phyloP scores from a whole-genome alignment of 1,284 basidiomycete genomes.

The Ceraceosorus guamensis region DNA sequence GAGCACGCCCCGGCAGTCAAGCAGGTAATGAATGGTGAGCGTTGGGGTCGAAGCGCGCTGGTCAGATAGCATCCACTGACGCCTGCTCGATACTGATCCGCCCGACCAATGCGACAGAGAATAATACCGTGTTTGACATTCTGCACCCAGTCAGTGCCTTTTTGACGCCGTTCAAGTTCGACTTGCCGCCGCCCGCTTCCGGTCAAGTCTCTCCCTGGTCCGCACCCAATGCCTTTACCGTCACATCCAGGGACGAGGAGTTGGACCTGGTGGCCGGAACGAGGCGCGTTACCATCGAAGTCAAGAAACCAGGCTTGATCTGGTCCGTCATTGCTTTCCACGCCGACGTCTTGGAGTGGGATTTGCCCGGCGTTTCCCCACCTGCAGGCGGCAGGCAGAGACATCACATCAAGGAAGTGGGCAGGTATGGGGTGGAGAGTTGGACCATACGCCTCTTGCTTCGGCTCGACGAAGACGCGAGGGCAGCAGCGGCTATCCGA shows the following conservation, averaged over 20 bases:
- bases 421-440: slow-evolving; percentile 66
- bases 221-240: slow-evolving; percentile 52
- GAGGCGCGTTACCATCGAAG: slow-evolving; percentile 63
- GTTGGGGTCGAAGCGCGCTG: background rate
- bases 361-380: slow-evolving; percentile 52
- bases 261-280: slow-evolving; percentile 60
- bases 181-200: slow-evolving; percentile 53
- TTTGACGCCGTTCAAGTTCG: slow-evolving; percentile 67
- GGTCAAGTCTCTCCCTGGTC: slow-evolving; percentile 18
- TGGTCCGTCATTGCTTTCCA: slow-evolving; percentile 90
- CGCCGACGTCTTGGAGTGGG: slow-evolving; percentile 82
- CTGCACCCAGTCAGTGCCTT: slow-evolving; percentile 67
- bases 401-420: slow-evolving; percentile 85
- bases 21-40: slow-evolving; percentile 37
- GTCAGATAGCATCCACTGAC: background rate
- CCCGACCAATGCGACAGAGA: slow-evolving; percentile 9
- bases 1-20: slow-evolving; percentile 35
- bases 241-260: slow-evolving; percentile 60
- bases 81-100: too few relatives aligned
- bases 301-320: slow-evolving; percentile 76
- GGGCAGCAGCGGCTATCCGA: slow-evolving; percentile 27
- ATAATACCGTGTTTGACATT: slow-evolving; percentile 50
- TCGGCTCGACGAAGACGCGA: slow-evolving; percentile 51
- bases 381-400: slow-evolving; percentile 55
- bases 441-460: slow-evolving; percentile 69